These are phyloP conservation scores for Zymoseptoria ardabiliae DNA, from an alignment of 2,329 filamentous ascomycete species.

Conservation along the genomic window DNA sequence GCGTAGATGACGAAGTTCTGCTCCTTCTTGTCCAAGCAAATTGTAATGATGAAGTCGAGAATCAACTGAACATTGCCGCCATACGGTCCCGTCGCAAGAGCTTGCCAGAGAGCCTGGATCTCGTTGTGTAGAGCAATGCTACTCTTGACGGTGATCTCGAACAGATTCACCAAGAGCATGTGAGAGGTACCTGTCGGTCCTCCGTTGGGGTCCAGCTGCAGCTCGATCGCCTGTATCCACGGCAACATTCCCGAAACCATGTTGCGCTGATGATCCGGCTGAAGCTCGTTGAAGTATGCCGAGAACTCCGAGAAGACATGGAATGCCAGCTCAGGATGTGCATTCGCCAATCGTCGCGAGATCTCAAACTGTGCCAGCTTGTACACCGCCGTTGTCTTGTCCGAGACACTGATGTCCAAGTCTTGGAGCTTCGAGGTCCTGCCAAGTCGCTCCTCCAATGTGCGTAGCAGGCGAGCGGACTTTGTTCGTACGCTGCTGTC, in stretches of 20 bases:
- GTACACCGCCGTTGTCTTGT: conserved; percentile 97
- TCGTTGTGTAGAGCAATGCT: conserved; percentile 87
- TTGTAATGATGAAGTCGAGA: conserved; percentile 89
- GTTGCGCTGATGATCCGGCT: conserved; percentile 77
- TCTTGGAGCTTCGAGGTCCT: conserved; percentile 90
- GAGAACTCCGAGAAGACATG: conserved; percentile 95
- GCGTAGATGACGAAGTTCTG: conserved; percentile 98
- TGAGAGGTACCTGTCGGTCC: conserved; percentile 88
- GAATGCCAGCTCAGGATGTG: conserved; percentile 84
- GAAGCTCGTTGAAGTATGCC: conserved; percentile 80
- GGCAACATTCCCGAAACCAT: conserved; percentile 90
- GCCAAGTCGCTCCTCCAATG: conserved; percentile 67
- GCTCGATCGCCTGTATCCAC: conserved; percentile 90
- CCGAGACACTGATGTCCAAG: conserved; percentile 95
- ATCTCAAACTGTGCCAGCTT: conserved; percentile 97
- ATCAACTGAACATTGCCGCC: conserved; percentile 90
- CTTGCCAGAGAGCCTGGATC: conserved; percentile 95
- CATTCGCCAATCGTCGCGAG: conserved; percentile 78
- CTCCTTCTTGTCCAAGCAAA: conserved; percentile 88
- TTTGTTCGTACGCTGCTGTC: conserved; percentile 83
- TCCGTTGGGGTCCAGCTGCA: conserved; percentile 85
- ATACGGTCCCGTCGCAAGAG: conserved; percentile 84
- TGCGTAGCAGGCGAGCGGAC: conserved; percentile 71
- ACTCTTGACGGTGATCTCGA: conserved; percentile 92
- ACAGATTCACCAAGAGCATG: conserved; percentile 86